A percentile compares a stretch with the other conserved stretches of the same genome.
Conservation (phyloP, 2,329 filamentous ascomycete species). For the Curvularia spicifera region DNA sequence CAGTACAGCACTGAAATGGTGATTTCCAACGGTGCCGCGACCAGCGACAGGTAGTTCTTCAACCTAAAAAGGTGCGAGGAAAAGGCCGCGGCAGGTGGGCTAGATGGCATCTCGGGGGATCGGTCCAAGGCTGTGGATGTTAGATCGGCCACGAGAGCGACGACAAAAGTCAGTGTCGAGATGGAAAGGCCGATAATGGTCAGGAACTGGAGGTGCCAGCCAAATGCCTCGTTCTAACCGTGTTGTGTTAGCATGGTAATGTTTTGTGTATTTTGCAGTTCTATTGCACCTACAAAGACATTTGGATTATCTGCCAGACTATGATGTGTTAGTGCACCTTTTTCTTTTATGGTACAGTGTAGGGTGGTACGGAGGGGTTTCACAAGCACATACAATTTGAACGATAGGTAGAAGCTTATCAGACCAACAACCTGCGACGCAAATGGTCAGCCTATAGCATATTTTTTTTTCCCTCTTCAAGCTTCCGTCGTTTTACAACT, state of each 20-base stretch:
- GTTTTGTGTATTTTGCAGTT: background rate
- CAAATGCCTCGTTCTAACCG: constrained; percentile 62
- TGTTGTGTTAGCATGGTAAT: background rate
- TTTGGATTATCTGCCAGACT: constrained; percentile 43
- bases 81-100: constrained; percentile 3
- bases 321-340: constrained; percentile 9
- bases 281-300: constrained; percentile 28
- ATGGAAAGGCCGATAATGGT: constrained; percentile 74
- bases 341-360: background rate
- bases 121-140: constrained; percentile 35
- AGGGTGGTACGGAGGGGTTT: background rate
- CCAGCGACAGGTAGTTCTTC: constrained; percentile 72
- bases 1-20: constrained; percentile 77
- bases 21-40: constrained; percentile 72
- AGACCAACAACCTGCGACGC: constrained; percentile 47
- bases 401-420: constrained; percentile 54
- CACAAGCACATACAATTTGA: constrained; percentile 45
- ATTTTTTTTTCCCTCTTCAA: background rate
- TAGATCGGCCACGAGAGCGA: constrained; percentile 70
- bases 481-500: constrained; percentile 3
- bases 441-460: background rate
- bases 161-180: constrained; percentile 65
- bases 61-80: constrained; percentile 64
- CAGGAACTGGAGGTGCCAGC: constrained; percentile 74
- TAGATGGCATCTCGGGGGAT: constrained; percentile 3